Conservation (phyloP, 495 filamentous ascomycete genomes). For the Schizothecium vesticola region DNA sequence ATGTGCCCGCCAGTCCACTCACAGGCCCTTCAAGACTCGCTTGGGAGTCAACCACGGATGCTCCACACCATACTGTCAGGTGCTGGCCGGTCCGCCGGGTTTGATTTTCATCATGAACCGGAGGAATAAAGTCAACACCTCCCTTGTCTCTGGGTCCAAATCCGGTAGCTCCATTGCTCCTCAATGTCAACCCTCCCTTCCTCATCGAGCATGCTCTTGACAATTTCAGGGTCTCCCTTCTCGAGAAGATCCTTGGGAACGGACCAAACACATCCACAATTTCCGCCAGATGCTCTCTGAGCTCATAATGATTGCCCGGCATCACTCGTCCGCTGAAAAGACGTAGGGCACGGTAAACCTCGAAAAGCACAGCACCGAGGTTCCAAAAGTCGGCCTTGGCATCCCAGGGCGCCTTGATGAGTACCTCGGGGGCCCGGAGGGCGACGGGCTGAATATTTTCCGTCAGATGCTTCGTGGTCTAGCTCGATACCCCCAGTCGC, state of each 20-base stretch:
- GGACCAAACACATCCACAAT: slow-evolving; percentile 21
- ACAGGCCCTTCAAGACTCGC: no score
- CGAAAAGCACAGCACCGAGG: slow-evolving; percentile 17
- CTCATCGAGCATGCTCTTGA: slow-evolving; percentile 10
- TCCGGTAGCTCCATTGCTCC: not conserved
- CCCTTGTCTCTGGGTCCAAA: not conserved
- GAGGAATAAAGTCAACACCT: slow-evolving; percentile 5
- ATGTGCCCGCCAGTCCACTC: no score
- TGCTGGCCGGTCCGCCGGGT: slow-evolving; percentile 5
- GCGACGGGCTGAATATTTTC: slow-evolving; percentile 27
- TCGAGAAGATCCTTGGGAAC: slow-evolving; percentile 22
- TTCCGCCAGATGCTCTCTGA: slow-evolving; percentile 19
- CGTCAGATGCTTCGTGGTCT: slow-evolving; percentile 17
- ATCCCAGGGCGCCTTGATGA: slow-evolving; percentile 27
- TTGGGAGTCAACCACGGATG: slow-evolving; percentile 11
- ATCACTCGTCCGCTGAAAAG: slow-evolving; percentile 3
- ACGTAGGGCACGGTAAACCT: slow-evolving; percentile 11
- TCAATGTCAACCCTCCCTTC: slow-evolving; percentile 1
- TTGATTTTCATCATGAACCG: slow-evolving; percentile 11
- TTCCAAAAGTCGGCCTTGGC: slow-evolving; percentile 25
- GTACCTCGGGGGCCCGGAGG: slow-evolving; percentile 27
- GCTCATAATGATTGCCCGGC: slow-evolving; percentile 13
- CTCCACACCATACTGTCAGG: not conserved
- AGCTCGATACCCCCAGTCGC: slow-evolving; percentile 30
- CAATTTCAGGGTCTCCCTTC: slow-evolving; percentile 16